Evolutionary conservation across 73 alveolate species (phyloP).

Genomic region (Paraurostyla sp.): DNA sequence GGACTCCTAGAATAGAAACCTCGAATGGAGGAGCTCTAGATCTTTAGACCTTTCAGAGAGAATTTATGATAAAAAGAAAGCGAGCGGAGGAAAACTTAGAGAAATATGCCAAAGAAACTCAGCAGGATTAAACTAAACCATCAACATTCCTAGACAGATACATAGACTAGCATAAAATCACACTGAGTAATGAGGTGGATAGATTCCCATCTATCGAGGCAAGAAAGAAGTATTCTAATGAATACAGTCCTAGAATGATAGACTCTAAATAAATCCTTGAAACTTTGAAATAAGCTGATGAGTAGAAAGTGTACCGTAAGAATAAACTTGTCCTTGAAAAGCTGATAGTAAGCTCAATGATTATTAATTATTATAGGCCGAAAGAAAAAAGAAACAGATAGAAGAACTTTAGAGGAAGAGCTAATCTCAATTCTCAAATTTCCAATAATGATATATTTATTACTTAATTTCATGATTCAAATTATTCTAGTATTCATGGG

Average conservation of each 20-base stretch:
- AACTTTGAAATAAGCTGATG: constrained; percentile 2
- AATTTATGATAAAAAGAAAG: constrained; percentile 11
- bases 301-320: neutral
- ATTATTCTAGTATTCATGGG: too few relatives aligned
- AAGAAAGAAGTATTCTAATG: constrained; percentile 14
- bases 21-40: neutral
- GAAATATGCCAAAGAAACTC: neutral
- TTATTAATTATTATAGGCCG: constrained; percentile 21
- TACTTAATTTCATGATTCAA: too few relatives aligned
- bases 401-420: too few relatives aligned
- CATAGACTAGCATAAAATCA: neutral
- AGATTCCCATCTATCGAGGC: constrained; percentile 35
- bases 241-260: neutral
- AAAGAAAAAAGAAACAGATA: neutral
- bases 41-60: neutral
- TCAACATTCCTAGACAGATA: constrained; percentile 6
- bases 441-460: too few relatives aligned
- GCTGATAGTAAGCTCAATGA: neutral
- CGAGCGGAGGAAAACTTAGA: constrained; percentile 19
- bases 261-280: constrained; percentile 4
- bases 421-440: too few relatives aligned
- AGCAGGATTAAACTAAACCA: neutral
- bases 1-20: neutral
- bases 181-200: constrained; percentile 1
- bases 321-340: constrained; percentile 29